A percentile compares a stretch with the other conserved stretches of the same genome.
Evolutionary conservation across 169 alveolate species (phyloP).

Genomic region (Plasmodium knowlesi): DNA sequence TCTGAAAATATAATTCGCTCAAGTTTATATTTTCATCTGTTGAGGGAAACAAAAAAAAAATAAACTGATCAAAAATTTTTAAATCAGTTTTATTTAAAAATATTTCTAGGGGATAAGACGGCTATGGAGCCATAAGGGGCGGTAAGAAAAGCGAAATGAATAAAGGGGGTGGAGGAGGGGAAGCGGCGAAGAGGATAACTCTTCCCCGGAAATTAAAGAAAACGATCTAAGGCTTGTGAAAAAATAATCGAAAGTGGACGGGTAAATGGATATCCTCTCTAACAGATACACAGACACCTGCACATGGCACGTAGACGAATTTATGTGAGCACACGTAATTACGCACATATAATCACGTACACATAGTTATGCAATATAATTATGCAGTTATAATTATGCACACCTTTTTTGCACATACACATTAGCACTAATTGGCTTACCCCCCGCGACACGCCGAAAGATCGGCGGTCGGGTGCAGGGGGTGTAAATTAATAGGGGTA

Average conservation of each 20-base stretch:
- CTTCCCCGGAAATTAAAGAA: constrained; percentile 56
- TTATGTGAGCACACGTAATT: not conserved
- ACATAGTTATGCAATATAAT: not conserved
- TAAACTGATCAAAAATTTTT: constrained; percentile 6
- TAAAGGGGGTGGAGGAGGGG: not conserved
- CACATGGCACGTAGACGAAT: not conserved
- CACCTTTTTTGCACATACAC: not conserved
- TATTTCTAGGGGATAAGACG: constrained; percentile 13
- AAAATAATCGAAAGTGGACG: constrained; percentile 5
- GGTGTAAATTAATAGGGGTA: not conserved
- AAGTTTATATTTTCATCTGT: constrained; percentile 24
- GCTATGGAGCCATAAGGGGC: not conserved
- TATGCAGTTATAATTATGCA: not conserved
- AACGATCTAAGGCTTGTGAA: constrained; percentile 7
- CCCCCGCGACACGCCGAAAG: not conserved
- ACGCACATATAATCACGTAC: not conserved
- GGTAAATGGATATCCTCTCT: not conserved
- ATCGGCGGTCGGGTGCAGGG: not conserved
- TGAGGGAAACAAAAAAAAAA: constrained; percentile 48
- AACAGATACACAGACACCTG: constrained; percentile 1
- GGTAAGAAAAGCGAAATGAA: constrained; percentile 6
- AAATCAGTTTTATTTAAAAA: constrained; percentile 56
- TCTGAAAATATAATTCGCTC: constrained; percentile 17
- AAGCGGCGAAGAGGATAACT: not conserved
- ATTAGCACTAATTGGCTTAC: not conserved